These are phyloP conservation scores for Penicillium malachiteum DNA, from an alignment of 495 filamentous ascomycete species.

Conservation along the genomic window DNA sequence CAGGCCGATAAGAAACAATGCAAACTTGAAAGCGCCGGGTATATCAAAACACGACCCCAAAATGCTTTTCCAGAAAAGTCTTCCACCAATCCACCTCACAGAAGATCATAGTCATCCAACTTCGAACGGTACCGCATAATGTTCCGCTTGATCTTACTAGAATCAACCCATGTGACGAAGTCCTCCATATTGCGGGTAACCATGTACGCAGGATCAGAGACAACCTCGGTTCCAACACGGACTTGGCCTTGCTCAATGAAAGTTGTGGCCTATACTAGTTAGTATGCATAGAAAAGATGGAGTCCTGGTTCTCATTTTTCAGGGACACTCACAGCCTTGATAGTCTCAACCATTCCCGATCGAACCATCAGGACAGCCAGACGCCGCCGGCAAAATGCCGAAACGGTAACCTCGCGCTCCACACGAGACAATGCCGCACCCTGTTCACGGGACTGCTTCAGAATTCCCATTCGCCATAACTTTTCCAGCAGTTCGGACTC, in stretches of 20 bases:
- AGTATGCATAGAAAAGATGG: not conserved
- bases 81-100: slow-evolving; percentile 44
- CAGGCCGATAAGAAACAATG: slow-evolving; percentile 20
- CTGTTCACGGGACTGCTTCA: slow-evolving; percentile 62
- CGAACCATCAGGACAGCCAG: slow-evolving; percentile 86
- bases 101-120: slow-evolving; percentile 92
- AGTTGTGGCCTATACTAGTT: slow-evolving; percentile 56
- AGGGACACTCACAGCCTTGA: slow-evolving; percentile 53
- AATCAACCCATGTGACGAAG: slow-evolving; percentile 95
- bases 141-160: slow-evolving; percentile 93
- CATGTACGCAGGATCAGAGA: slow-evolving; percentile 69
- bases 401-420: slow-evolving; percentile 83
- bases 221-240: slow-evolving; percentile 84
- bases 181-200: slow-evolving; percentile 81
- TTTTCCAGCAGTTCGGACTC: slow-evolving; percentile 85
- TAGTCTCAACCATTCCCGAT: slow-evolving; percentile 83
- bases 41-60: slow-evolving; percentile 27
- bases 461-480: slow-evolving; percentile 84
- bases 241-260: slow-evolving; percentile 97
- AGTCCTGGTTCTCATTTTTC: too few relatives aligned
- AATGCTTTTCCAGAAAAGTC: slow-evolving; percentile 21
- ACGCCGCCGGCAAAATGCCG: slow-evolving; percentile 74
- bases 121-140: slow-evolving; percentile 93
- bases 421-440: slow-evolving; percentile 68
- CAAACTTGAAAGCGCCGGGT: slow-evolving; percentile 26